A percentile compares a stretch with the other conserved stretches of the same genome.
phyloP scores from a whole-genome alignment of 1,139 yeast genomes.

The Lodderomyces theae region DNA sequence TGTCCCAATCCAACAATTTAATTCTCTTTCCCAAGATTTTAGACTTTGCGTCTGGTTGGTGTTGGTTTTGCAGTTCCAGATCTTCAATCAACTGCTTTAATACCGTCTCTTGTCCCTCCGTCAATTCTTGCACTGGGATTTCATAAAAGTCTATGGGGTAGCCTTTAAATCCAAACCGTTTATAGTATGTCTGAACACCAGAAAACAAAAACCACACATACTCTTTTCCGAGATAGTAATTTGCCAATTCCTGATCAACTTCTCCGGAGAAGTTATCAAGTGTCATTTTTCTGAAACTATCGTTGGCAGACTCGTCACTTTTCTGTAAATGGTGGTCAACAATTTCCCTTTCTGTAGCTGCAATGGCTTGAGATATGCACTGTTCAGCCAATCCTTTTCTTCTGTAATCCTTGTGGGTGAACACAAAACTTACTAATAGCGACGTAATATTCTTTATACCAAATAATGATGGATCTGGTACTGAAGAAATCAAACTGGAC shows the following conservation, averaged over 20 bases:
- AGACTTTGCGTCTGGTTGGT: slow-evolving; percentile 5
- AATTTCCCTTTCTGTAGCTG: slow-evolving; percentile 30
- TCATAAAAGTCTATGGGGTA: slow-evolving; percentile 37
- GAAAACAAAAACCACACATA: slow-evolving; percentile 43
- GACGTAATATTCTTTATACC: slow-evolving; percentile 33
- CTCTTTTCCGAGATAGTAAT: slow-evolving; percentile 35
- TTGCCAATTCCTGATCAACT: slow-evolving; percentile 33
- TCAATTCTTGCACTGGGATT: slow-evolving; percentile 26
- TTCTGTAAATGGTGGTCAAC: slow-evolving; percentile 23
- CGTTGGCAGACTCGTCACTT: slow-evolving; percentile 23
- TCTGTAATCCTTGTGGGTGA: slow-evolving; percentile 27
- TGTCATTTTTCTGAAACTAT: slow-evolving; percentile 34
- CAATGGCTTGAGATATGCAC: slow-evolving; percentile 30
- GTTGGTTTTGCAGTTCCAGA: slow-evolving; percentile 10
- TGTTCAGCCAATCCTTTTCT: slow-evolving; percentile 30
- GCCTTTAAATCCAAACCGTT: slow-evolving; percentile 38
- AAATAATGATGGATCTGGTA: slow-evolving; percentile 33
- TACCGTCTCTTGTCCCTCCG: slow-evolving; percentile 20
- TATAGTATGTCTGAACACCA: slow-evolving; percentile 32
- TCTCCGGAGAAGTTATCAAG: slow-evolving; percentile 21
- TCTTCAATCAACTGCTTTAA: slow-evolving; percentile 22
- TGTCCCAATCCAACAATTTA: slow-evolving; percentile 25
- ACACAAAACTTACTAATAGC: slow-evolving; percentile 29
- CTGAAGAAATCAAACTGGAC: slow-evolving; percentile 25
- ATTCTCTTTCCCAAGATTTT: slow-evolving; percentile 28